Percentiles rank a stretch among this genome's conserved stretches.
phyloP scores from a whole-genome alignment of 2,329 filamentous ascomycete genomes.

The Beauveria scarabaeidicola region DNA sequence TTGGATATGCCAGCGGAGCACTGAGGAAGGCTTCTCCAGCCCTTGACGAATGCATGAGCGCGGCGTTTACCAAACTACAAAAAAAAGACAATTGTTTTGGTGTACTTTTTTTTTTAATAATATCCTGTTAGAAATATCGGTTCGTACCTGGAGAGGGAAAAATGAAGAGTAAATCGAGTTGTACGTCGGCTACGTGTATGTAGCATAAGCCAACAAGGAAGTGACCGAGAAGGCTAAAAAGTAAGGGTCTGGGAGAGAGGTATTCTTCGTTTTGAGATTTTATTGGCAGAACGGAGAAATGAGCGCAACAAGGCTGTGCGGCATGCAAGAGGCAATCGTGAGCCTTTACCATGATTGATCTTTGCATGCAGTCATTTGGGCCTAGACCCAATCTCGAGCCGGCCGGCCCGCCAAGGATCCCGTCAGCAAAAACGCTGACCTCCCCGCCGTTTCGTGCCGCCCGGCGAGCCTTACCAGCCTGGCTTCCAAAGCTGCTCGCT shows the following conservation, averaged over 20 bases:
- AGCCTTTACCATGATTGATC: neutral
- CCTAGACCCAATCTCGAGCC: neutral
- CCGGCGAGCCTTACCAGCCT: no score
- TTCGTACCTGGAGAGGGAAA: neutral
- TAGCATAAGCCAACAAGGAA: neutral
- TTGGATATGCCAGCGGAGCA: neutral
- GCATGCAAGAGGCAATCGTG: neutral
- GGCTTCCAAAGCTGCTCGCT: no score
- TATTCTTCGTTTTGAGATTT: no score
- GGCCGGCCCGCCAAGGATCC: no score
- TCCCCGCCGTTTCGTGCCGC: no score
- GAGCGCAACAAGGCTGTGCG: neutral
- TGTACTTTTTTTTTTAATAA: conserved; percentile 4
- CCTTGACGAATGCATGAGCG: conserved; percentile 19
- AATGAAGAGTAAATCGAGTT: neutral
- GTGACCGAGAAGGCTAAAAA: no score
- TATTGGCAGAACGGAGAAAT: neutral
- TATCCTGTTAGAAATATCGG: neutral
- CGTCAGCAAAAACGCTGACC: no score
- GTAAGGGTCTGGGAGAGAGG: no score
- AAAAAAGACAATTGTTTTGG: neutral
- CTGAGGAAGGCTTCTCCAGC: neutral
- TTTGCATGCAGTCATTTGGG: no score
- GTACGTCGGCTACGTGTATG: neutral
- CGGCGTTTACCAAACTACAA: conserved; percentile 17